Conservation (phyloP, 139 green algal species). For the Micractinium sp. region DNA sequence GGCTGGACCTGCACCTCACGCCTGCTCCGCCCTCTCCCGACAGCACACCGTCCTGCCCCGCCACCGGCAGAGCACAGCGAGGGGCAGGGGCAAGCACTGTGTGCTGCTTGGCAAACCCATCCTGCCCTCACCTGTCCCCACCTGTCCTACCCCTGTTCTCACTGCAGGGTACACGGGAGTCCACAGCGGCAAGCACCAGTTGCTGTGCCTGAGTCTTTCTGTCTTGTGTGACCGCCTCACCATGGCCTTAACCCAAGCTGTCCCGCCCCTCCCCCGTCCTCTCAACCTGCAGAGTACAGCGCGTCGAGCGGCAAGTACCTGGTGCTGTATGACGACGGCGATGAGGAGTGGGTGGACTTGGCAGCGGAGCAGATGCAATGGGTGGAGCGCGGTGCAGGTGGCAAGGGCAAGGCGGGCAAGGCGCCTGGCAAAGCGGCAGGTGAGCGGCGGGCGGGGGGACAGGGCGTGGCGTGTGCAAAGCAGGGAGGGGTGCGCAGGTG, state of each 20-base stretch:
- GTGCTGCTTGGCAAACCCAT: too few species aligned
- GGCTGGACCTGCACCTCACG: too few species aligned
- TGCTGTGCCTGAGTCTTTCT: neutral
- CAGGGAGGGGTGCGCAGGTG: too few species aligned
- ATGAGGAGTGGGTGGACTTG: constrained; percentile 75
- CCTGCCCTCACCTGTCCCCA: too few species aligned
- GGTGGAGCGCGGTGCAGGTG: neutral
- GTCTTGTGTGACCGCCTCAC: too few species aligned
- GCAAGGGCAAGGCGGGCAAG: neutral
- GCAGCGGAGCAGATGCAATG: constrained; percentile 52
- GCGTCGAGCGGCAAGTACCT: constrained; percentile 50
- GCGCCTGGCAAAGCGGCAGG: neutral
- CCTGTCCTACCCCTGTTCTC: too few species aligned
- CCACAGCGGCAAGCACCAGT: neutral
- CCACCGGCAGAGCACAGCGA: too few species aligned
- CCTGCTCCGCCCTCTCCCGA: too few species aligned
- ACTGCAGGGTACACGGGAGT: too few species aligned
- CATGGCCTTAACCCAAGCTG: neutral
- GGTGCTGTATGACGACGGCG: constrained; percentile 79
- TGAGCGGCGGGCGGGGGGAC: neutral
- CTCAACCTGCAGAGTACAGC: constrained; percentile 35
- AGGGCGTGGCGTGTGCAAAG: too few species aligned
- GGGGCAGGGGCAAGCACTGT: too few species aligned
- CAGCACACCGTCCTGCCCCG: too few species aligned
- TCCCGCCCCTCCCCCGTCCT: neutral